A percentile compares a stretch with the other conserved stretches of the same genome.
phyloP scores from a whole-genome alignment of 768 basidiomycete genomes.

The Plicaturopsis crispa region DNA sequence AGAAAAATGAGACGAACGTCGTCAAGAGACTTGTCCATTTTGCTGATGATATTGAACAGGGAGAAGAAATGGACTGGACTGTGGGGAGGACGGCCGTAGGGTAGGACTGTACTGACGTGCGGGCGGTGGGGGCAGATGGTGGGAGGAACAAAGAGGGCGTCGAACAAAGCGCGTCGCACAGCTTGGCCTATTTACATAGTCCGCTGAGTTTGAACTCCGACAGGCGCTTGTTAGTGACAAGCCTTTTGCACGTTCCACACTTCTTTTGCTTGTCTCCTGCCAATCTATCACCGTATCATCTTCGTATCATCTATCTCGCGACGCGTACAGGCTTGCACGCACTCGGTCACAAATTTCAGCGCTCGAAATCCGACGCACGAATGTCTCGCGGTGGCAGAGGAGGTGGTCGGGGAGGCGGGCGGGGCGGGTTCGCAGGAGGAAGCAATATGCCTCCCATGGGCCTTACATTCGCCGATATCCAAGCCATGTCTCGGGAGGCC shows the following conservation, averaged over 20 bases:
- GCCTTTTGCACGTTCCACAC: no score
- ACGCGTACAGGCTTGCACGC: no score
- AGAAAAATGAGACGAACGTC: constrained; percentile 42
- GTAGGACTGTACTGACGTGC: no score
- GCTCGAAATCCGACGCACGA: constrained; percentile 3
- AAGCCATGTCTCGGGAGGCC: constrained; percentile 67
- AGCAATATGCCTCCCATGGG: constrained; percentile 61
- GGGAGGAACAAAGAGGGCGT: constrained; percentile 1
- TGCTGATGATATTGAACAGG: constrained; percentile 10
- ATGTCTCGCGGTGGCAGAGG: constrained; percentile 61
- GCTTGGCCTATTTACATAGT: no score
- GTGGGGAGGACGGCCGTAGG: no score
- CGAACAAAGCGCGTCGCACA: no score
- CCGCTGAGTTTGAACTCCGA: no score
- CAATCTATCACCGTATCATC: no score
- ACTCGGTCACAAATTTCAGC: no score
- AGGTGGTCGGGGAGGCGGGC: constrained; percentile 40
- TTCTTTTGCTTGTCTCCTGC: no score
- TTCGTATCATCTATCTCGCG: no score
- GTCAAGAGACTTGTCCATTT: constrained; percentile 82
- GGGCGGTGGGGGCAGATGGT: constrained; percentile 25
- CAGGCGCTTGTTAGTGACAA: no score
- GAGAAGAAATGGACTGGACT: constrained; percentile 6
- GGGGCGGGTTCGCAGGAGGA: constrained; percentile 24
- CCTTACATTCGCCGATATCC: constrained; percentile 72